Evolutionary conservation across 495 filamentous ascomycete species (phyloP), one percentile per base, ranked within the genome.

Genomic region (Choiromyces venosus): DNA sequence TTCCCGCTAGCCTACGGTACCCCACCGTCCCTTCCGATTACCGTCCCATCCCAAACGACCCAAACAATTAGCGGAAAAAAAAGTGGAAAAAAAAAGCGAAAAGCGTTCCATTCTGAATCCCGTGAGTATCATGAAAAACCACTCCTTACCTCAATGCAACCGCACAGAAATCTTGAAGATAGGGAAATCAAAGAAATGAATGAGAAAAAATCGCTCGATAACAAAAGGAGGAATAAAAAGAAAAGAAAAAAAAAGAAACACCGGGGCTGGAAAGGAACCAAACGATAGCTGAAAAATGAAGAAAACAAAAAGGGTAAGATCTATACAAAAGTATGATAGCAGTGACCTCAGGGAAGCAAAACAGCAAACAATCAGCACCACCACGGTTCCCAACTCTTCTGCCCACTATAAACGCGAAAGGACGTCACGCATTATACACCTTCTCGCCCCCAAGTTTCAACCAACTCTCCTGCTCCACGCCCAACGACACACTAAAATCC

Each of bases 71-170:
- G 33, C 16, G 66, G 38, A 39, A 37, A n/a, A 14, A 61, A 61
- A 61, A 33, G 2, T 10, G n/a, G n/a, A n/a, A 5, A 33, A 61
- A 61, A 61, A 61, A 61, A 61, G 40, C 0, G 25, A 61, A 29
- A 61, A 61, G 25, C 52, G 25, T 61, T 61, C 25, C 52, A 61
- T 61, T 16, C 52, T 33, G 25, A 61, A 61, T 61, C 25, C 52
- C 52, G 52, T 61, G 52, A 61, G 52, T 61, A 61, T 61, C 52
- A 61, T 61, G 25, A 61, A 61, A 33, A 61, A 61, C 52, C 52
- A 61, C 52, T 61, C 52, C 25, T 29, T 61, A 33, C 52, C 52
- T 61, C 25, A 14, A 61, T 61, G 52, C 52, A 61, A 33, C 52
- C 25, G 52, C 52, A 61, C 4, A 61, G 52, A 61, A 61, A 61